Percentiles rank a stretch among this genome's conserved stretches.
These are phyloP conservation scores for Fusarium cicatricum DNA, from an alignment of 2,329 filamentous ascomycete species.

Conservation along the genomic window DNA sequence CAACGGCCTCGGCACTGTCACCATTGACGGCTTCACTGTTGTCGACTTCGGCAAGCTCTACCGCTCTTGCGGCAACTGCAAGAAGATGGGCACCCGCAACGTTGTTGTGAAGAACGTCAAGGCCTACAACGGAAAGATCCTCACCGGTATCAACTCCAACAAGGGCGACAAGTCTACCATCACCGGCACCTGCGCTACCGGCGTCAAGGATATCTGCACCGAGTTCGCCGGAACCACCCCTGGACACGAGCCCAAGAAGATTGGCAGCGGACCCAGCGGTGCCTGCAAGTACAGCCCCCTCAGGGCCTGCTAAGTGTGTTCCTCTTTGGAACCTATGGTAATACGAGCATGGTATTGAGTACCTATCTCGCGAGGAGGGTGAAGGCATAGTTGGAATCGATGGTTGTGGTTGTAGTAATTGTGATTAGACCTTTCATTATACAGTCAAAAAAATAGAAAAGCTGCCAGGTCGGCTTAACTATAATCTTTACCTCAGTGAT, in stretches of 20 bases:
- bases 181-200: slow-evolving; percentile 30
- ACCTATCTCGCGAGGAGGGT: not conserved
- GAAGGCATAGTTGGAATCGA: not conserved
- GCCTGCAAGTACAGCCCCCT: slow-evolving; percentile 37
- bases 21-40: slow-evolving; percentile 37
- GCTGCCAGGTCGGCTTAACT: not conserved
- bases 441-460: not conserved
- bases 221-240: slow-evolving; percentile 36
- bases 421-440: not conserved
- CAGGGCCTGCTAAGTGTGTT: slow-evolving; percentile 31
- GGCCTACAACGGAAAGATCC: slow-evolving; percentile 37
- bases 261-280: slow-evolving; percentile 31
- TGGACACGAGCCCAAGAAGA: slow-evolving; percentile 40
- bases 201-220: slow-evolving; percentile 36
- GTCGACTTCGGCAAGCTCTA: slow-evolving; percentile 41
- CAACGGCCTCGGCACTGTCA: slow-evolving; percentile 38
- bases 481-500: not conserved
- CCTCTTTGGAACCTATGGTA: not conserved
- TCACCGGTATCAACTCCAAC: slow-evolving; percentile 41
- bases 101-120: slow-evolving; percentile 37
- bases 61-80: slow-evolving; percentile 40
- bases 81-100: slow-evolving; percentile 39
- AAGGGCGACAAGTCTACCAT: slow-evolving; percentile 34
- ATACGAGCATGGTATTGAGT: not conserved
- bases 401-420: not conserved